Base-by-base conservation (phyloP, 768 basidiomycete species). In the Amanita thiersii region DNA sequence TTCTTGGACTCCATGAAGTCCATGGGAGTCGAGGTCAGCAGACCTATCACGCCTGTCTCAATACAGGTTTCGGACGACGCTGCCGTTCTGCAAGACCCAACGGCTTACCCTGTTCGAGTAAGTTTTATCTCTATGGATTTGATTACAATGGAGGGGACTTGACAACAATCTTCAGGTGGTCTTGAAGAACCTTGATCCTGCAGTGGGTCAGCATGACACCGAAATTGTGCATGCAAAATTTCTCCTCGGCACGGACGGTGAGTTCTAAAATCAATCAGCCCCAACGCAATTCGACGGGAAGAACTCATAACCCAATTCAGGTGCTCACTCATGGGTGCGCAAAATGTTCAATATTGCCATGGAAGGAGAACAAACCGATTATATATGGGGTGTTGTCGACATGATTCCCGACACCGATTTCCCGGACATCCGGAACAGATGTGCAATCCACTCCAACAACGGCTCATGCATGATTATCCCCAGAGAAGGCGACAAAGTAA, bases 371-470 rank as follows among this genome's bases (percentile, higher is more conserved):
- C 79, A 85, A 46, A 70, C 66, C 61, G 79, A 88, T 40, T 81
- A 73, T 44, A 69, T 89, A 14, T 91, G 88, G 88, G 88, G 88
- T 2, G 87, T 90, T 2, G 60, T 88, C 14, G 88, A 88, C 57
- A 64, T 76, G 37, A 51, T 74, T 18, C 80, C 80, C 0, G 70
- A 78, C n/a, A 86, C 84, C 1, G 65, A 86, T 52, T 85, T 87
- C 46, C 86, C 86, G 0, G 84, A 88, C 54, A 79, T 84, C 45
- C 76, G 85, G 12, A 78, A 77, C 43, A 69, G 65, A 48, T 64
- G 65, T 37, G 76, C 63, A 0, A 73, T 87, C n/a, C 84, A 87
- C 56, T 86, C 84, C 0, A 66, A 69, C 26, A 68, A 73, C 37
- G 79, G 82, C 1, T 76, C 80, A 0, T 76, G 79, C 44, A 80